These are phyloP conservation scores for Xylaria cubensis DNA, from an alignment of 495 filamentous ascomycete species.

Conservation along the genomic window DNA sequence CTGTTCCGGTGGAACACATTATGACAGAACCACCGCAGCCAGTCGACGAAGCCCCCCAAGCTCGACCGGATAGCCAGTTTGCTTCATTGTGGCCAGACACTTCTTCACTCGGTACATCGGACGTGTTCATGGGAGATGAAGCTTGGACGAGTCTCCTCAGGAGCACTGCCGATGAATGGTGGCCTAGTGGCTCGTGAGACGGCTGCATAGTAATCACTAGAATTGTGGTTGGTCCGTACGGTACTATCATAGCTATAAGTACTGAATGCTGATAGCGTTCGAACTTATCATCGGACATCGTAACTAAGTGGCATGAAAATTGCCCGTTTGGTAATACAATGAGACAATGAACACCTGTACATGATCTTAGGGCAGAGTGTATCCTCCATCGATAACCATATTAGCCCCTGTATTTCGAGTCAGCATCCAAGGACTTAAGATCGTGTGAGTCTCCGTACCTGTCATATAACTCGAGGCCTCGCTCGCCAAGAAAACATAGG, in stretches of 20 bases:
- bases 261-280: too few species aligned
- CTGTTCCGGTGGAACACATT: neutral
- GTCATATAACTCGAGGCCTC: conserved; percentile 60
- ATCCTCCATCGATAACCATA: conserved; percentile 51
- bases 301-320: neutral
- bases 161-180: conserved; percentile 20
- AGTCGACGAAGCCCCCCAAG: neutral
- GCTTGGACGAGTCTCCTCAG: conserved; percentile 16
- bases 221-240: too few species aligned
- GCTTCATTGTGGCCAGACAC: neutral
- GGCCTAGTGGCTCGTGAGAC: neutral
- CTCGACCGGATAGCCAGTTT: neutral
- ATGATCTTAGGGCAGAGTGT: conserved; percentile 51
- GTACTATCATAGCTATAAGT: too few species aligned
- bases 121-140: conserved; percentile 17
- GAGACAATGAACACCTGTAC: neutral
- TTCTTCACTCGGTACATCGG: conserved; percentile 3
- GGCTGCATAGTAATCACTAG: too few species aligned
- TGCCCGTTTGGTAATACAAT: neutral
- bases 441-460: conserved; percentile 22
- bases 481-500: conserved; percentile 68
- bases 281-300: too few species aligned
- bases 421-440: neutral
- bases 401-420: conserved; percentile 26
- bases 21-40: neutral